Conservation (phyloP, 2,329 filamentous ascomycete species). For the Annulohypoxylon truncatum region DNA sequence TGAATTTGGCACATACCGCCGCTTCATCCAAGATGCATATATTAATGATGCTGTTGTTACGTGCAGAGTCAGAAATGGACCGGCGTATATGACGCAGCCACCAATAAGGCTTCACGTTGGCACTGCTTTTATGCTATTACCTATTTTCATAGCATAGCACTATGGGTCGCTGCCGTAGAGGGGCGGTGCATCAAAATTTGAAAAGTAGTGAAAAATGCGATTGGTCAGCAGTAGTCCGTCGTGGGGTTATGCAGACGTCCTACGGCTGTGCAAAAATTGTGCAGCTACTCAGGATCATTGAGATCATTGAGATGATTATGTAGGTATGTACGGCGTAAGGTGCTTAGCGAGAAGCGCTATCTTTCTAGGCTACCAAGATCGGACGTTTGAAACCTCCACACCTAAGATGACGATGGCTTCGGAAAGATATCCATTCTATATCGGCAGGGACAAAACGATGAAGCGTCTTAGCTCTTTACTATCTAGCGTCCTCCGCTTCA, state of each 20-base stretch:
- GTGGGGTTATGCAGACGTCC: conserved; percentile 11
- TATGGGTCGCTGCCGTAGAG: conserved; percentile 21
- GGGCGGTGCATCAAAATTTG: conserved; percentile 36
- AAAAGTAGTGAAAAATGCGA: neutral
- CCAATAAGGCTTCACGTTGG: conserved; percentile 25
- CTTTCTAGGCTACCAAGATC: neutral
- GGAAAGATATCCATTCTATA: conserved; percentile 25
- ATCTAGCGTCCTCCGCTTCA: conserved; percentile 22
- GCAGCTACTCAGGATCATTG: conserved; percentile 20
- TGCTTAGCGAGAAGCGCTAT: neutral
- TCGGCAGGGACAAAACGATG: conserved; percentile 26
- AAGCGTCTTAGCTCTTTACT: conserved; percentile 18
- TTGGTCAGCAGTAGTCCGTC: no score
- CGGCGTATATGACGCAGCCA: conserved; percentile 7
- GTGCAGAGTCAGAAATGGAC: conserved; percentile 34
- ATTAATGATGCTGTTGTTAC: conserved; percentile 28
- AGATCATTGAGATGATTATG: no score
- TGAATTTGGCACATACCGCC: conserved; percentile 38
- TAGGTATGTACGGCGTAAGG: no score
- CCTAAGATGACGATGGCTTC: conserved; percentile 32
- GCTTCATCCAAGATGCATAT: conserved; percentile 36
- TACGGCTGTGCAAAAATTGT: conserved; percentile 37
- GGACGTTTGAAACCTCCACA: conserved; percentile 25
- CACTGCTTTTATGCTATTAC: conserved; percentile 14
- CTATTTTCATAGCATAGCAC: conserved; percentile 14